Evolutionary conservation across 768 basidiomycete species (phyloP).

Genomic region (Russula griseocarnosa): DNA sequence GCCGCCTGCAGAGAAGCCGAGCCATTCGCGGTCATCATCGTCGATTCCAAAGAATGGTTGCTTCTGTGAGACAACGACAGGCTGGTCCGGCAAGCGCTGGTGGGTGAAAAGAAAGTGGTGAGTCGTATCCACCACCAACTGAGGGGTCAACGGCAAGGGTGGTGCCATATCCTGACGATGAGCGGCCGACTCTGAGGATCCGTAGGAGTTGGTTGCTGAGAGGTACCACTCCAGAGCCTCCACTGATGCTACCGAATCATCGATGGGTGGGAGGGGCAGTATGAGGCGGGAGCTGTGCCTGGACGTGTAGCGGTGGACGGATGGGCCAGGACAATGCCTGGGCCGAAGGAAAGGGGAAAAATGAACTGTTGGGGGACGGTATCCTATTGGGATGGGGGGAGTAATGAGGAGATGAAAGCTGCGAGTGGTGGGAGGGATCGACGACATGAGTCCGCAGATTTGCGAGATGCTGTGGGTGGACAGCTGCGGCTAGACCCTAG

Average conservation of each 20-base stretch:
- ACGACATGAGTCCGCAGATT: slow-evolving; percentile 35
- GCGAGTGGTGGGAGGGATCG: slow-evolving; percentile 69
- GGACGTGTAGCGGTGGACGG: slow-evolving; percentile 61
- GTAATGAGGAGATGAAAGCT: slow-evolving; percentile 70
- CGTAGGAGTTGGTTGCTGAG: slow-evolving; percentile 31
- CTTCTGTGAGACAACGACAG: slow-evolving; percentile 51
- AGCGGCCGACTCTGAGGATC: slow-evolving; percentile 38
- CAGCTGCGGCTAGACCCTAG: slow-evolving; percentile 49
- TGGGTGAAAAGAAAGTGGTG: slow-evolving; percentile 77
- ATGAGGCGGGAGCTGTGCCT: slow-evolving; percentile 66
- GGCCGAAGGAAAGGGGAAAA: slow-evolving; percentile 55
- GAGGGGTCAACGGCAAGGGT: slow-evolving; percentile 34
- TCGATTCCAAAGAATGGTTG: slow-evolving; percentile 61
- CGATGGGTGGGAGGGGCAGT: slow-evolving; percentile 47
- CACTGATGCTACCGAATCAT: slow-evolving; percentile 38
- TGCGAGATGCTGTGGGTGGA: slow-evolving; percentile 51
- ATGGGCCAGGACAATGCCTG: slow-evolving; percentile 49
- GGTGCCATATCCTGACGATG: slow-evolving; percentile 33
- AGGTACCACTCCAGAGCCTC: slow-evolving; percentile 48
- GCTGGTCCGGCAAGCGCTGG: slow-evolving; percentile 45
- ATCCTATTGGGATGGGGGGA: slow-evolving; percentile 36
- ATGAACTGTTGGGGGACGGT: slow-evolving; percentile 40
- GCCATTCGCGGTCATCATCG: slow-evolving; percentile 42
- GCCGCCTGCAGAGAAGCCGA: slow-evolving; percentile 46
- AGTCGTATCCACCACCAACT: slow-evolving; percentile 44